Base-by-base conservation (phyloP, 805 yeast genomes). In the Ogataea pini region DNA sequence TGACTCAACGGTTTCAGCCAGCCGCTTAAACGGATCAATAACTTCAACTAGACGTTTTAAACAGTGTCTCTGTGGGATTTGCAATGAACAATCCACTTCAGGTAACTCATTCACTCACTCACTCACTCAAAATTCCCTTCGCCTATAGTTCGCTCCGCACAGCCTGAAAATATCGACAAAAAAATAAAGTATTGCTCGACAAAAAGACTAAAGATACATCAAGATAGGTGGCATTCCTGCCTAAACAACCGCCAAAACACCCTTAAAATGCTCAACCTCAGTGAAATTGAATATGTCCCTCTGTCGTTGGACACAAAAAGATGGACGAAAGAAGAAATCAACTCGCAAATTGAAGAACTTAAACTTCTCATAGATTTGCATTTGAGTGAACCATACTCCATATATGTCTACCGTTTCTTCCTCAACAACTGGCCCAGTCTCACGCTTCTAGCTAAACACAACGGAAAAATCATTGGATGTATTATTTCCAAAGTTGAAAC, bases 371-470 rank as follows among this genome's bases (percentile, higher is more conserved):
- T 92, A 9, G 79, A 85, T 34, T 73, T 72, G 9, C 94, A 91
- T 64, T 72, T 94, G 33, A 85, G 94, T 24, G 99, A 94, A 66
- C 98, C 99, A 0, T 94, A 94, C 64, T 91, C 97, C 3, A 78
- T 89, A 16, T 94, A 89, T 60, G 97, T 94, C 2, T 94, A 91
- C 67, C 78, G 96, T 62, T 94, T 85, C 69, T 94, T 94, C 63
- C 71, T 94, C 36, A 85, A 86, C 58, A 85, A 83, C 58, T 91
- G 97, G 97, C 97, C 98, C 1, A 83, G 86, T 40, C 75, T 90
- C 49, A 86, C 96, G 51, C 77, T 78, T 45, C 61, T 87, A 32
- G 92, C 86, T 8, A 76, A 76, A 49, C 75, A 72, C 41, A 56
- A 54, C 2, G 61, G 51, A 6, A 53, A 51, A 25, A 75, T 85